A percentile compares a stretch with the other conserved stretches of the same genome.
Evolutionary conservation across 768 basidiomycete species (phyloP).

Genomic region (Rhodotorula kratochvilovae): DNA sequence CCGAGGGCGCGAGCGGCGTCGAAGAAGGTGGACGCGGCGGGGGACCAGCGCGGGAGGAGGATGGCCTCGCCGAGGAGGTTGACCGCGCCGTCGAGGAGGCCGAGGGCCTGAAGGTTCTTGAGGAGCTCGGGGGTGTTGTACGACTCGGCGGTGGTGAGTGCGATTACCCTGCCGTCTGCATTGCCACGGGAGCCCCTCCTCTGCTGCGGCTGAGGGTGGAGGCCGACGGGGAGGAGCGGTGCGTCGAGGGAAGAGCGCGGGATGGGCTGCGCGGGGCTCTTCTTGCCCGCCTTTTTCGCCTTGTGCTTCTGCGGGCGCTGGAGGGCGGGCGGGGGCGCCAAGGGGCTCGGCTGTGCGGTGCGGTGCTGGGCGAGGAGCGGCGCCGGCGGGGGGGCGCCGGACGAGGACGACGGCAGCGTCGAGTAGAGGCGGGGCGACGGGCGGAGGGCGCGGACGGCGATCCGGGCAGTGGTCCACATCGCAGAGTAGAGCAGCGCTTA

Average conservation of each 20-base stretch:
- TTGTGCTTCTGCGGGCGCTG: constrained; percentile 34
- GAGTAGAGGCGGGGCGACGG: background rate
- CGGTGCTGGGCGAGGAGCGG: background rate
- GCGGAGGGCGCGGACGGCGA: background rate
- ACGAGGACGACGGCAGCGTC: background rate
- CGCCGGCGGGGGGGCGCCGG: background rate
- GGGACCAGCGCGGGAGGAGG: constrained; percentile 33
- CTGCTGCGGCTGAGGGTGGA: background rate
- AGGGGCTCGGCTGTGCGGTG: background rate
- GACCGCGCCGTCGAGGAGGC: constrained; percentile 31
- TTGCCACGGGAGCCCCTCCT: background rate
- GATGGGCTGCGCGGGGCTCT: background rate
- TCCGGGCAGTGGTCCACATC: background rate
- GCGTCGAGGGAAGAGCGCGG: constrained; percentile 3
- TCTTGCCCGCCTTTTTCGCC: constrained; percentile 10
- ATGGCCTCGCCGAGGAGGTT: constrained; percentile 34
- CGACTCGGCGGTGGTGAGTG: constrained; percentile 38
- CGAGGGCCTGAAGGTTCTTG: constrained; percentile 20
- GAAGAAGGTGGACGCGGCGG: constrained; percentile 17
- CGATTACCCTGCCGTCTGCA: constrained; percentile 34
- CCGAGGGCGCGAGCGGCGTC: background rate
- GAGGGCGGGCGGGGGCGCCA: background rate
- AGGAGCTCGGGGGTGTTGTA: constrained; percentile 39
- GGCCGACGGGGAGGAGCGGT: constrained; percentile 4
- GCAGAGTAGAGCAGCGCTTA: no score